phyloP scores from a whole-genome alignment of 2,329 filamentous ascomycete species.

The Neonectria magnoliae region DNA sequence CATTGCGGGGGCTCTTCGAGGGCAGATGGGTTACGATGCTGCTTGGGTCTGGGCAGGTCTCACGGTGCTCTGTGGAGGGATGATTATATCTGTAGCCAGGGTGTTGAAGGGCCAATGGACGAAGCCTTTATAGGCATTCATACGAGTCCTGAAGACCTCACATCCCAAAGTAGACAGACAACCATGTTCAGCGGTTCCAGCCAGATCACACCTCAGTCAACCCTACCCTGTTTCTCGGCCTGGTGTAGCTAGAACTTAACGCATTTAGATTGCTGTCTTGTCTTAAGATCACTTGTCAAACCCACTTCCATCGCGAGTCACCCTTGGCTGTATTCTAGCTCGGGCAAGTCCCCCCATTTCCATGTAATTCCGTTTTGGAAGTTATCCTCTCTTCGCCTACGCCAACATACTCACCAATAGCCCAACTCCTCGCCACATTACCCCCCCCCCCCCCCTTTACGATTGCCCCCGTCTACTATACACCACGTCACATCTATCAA shows the following conservation, averaged over 20 bases:
- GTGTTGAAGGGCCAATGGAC: conserved; percentile 5
- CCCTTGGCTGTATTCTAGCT: not conserved
- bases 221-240: not conserved
- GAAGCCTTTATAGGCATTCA: conserved; percentile 3
- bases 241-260: not conserved
- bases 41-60: conserved; percentile 37
- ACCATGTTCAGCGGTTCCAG: not conserved
- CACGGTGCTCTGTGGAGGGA: conserved; percentile 23
- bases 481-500: conserved; percentile 13
- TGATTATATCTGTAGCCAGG: conserved; percentile 17
- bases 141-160: not conserved
- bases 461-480: conserved; percentile 7
- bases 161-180: not conserved
- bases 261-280: not conserved
- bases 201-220: not conserved
- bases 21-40: conserved; percentile 18
- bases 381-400: conserved; percentile 1
- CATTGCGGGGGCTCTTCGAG: conserved; percentile 42
- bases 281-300: not conserved
- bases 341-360: not conserved
- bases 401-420: conserved; percentile 18
- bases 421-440: conserved; percentile 20
- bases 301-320: not conserved
- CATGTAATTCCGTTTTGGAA: conserved; percentile 2
- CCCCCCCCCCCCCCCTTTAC: not conserved